Conservation (phyloP, 2,329 filamentous ascomycete species). For the Alternaria sp. region DNA sequence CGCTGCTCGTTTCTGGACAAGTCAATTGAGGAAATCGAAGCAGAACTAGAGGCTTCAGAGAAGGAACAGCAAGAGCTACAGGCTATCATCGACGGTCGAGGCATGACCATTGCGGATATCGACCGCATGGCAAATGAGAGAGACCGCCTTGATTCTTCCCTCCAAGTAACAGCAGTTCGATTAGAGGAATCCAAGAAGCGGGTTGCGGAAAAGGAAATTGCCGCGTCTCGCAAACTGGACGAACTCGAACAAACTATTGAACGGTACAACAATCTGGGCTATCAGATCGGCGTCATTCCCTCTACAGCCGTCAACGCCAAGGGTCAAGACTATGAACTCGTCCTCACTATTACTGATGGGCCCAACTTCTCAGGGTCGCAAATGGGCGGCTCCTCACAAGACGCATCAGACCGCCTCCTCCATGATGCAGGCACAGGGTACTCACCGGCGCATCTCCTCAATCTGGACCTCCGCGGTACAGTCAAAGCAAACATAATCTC, state of each 20-base stretch:
- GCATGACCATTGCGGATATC: slow-evolving; percentile 97
- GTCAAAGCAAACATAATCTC: slow-evolving; percentile 80
- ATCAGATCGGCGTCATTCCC: slow-evolving; percentile 91
- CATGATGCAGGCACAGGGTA: slow-evolving; percentile 86
- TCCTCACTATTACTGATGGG: slow-evolving; percentile 79
- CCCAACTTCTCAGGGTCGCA: slow-evolving; percentile 73
- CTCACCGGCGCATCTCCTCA: slow-evolving; percentile 86
- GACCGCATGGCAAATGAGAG: slow-evolving; percentile 98
- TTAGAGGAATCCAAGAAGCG: slow-evolving; percentile 86
- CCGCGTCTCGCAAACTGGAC: slow-evolving; percentile 84
- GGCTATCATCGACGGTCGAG: slow-evolving; percentile 86
- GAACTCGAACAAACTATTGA: slow-evolving; percentile 91
- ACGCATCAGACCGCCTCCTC: slow-evolving; percentile 75
- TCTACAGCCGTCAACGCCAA: slow-evolving; percentile 84
- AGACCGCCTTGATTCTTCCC: slow-evolving; percentile 87
- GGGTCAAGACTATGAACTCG: slow-evolving; percentile 83
- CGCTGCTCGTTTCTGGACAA: slow-evolving; percentile 84
- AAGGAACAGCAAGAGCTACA: slow-evolving; percentile 82
- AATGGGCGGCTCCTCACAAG: slow-evolving; percentile 56
- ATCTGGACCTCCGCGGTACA: slow-evolving; percentile 83
- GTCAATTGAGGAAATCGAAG: slow-evolving; percentile 83
- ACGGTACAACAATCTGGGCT: slow-evolving; percentile 91
- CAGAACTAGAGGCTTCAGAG: slow-evolving; percentile 82
- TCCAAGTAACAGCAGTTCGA: slow-evolving; percentile 77
- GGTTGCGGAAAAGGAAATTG: slow-evolving; percentile 85